Conservation (phyloP, 2,329 filamentous ascomycete genomes). For the Stromatinia cepivora region DNA sequence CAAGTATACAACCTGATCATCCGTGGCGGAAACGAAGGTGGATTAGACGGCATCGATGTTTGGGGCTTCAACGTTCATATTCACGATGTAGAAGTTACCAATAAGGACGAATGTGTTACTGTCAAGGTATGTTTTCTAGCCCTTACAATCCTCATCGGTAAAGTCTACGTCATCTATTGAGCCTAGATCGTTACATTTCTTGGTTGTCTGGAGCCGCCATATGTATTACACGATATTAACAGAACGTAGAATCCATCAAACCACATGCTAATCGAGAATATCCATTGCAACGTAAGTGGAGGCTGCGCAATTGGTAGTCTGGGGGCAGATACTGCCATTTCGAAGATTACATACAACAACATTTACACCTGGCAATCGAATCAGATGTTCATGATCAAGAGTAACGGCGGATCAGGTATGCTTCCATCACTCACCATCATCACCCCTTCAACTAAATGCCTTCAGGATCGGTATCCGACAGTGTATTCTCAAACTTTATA, state of each 20-base stretch:
- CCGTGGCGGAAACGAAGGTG: conserved; percentile 52
- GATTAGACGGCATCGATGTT: conserved; percentile 57
- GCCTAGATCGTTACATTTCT: background rate
- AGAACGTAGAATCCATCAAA: conserved; percentile 33
- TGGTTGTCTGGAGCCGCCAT: too few relatives aligned
- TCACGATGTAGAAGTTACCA: conserved; percentile 61
- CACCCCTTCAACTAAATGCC: conserved; percentile 24
- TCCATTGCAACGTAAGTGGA: conserved; percentile 62
- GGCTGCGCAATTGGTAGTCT: conserved; percentile 60
- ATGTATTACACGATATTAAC: background rate
- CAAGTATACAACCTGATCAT: conserved; percentile 58
- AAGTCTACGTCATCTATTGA: background rate
- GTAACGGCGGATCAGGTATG: conserved; percentile 51
- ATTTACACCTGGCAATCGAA: conserved; percentile 45
- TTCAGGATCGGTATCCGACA: conserved; percentile 51
- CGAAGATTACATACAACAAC: conserved; percentile 55
- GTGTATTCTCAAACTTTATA: conserved; percentile 58
- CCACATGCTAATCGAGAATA: conserved; percentile 56
- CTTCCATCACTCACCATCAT: background rate
- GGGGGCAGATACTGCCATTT: conserved; percentile 50
- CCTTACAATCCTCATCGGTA: background rate
- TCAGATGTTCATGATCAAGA: conserved; percentile 65
- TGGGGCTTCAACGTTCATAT: conserved; percentile 56
- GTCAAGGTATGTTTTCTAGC: conserved; percentile 46
- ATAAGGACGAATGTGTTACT: conserved; percentile 62